Evolutionary conservation across 202 grass and related monocot species (phyloP).

Genomic region (Panicum hallii): DNA sequence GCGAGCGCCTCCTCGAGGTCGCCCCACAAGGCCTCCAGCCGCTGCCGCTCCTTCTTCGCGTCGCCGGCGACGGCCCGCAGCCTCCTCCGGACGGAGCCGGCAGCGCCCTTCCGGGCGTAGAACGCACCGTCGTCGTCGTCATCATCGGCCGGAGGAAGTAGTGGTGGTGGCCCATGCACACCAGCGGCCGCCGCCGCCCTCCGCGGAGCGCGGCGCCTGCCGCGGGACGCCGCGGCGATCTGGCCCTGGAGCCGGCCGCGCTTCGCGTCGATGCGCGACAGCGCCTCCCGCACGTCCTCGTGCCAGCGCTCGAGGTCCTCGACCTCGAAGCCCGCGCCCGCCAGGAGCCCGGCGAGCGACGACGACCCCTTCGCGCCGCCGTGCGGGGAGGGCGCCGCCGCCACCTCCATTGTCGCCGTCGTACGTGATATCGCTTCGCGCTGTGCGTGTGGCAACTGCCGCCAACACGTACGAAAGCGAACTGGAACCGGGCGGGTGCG

Average conservation of each 20-base stretch:
- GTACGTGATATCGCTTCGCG: too few species aligned
- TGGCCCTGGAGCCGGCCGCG: background rate
- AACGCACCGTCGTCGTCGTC: background rate
- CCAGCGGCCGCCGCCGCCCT: background rate
- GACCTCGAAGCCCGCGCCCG: background rate
- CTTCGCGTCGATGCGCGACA: background rate
- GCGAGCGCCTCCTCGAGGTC: constrained; percentile 10
- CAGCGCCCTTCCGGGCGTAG: constrained; percentile 20
- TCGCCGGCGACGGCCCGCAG: background rate
- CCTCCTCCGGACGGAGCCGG: background rate
- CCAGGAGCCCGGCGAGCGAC: background rate
- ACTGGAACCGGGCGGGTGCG: background rate
- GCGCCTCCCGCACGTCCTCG: background rate
- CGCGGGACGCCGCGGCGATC: constrained; percentile 31
- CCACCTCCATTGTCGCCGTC: too few species aligned
- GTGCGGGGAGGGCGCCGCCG: too few species aligned
- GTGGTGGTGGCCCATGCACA: background rate
- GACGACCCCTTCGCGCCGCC: too few species aligned
- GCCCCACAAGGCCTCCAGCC: background rate
- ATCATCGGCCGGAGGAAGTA: background rate
- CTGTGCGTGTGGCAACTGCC: background rate
- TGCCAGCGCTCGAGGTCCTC: constrained; percentile 26
- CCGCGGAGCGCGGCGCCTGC: background rate
- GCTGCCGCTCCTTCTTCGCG: constrained; percentile 5
- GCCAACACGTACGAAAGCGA: background rate